Base-by-base conservation (phyloP, 208 protist species). In the Leishmania gerbilli region DNA sequence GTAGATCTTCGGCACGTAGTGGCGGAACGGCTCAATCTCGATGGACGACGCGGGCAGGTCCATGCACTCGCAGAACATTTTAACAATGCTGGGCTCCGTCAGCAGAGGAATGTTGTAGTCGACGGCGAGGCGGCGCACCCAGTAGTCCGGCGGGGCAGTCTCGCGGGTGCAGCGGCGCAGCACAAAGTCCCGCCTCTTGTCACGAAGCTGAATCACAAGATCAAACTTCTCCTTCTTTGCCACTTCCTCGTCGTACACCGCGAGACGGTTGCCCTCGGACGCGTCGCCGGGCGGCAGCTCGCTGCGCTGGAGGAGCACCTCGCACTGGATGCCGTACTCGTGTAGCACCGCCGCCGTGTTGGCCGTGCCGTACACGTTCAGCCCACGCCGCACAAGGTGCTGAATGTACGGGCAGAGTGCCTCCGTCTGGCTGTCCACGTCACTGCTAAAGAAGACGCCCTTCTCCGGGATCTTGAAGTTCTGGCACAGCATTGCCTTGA, bases 21-120 rank as follows among this genome's bases (percentile, higher is more conserved):
- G 87, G 74, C 84, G 86, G 87, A 95, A 98, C 27, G 95, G 89
- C 82, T 94, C 89, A 74, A 98, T 93, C 82, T 96, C 92, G 34
- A 98, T 88, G 49, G 87, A 71, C 37, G 71, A 72, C 65, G 67
- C 21, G 17, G 79, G 21, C n/a, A 93, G 76, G 65, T 89, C 90
- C 60, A 95, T 60, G 51, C 88, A 82, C 72, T 97, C 91, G 82
- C 89, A 94, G 80, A 97, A 95, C 76, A 93, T 72, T 60, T 90
- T 90, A 68, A 95, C 92, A 56, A 97, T 84, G 84, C 93, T 95
- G 42, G 90, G 88, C 87, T 97, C 92, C 31, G 95, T 98, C 71
- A 98, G 82, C 40, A 98, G 85, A 21, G 96, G 88, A 60, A 96
- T 88, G 88, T 93, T 96, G 87, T 95, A 97, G 87, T 98, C 95